Base-by-base conservation (phyloP, 2,329 filamentous ascomycete genomes). In the Coniochaeta pulveracea region DNA sequence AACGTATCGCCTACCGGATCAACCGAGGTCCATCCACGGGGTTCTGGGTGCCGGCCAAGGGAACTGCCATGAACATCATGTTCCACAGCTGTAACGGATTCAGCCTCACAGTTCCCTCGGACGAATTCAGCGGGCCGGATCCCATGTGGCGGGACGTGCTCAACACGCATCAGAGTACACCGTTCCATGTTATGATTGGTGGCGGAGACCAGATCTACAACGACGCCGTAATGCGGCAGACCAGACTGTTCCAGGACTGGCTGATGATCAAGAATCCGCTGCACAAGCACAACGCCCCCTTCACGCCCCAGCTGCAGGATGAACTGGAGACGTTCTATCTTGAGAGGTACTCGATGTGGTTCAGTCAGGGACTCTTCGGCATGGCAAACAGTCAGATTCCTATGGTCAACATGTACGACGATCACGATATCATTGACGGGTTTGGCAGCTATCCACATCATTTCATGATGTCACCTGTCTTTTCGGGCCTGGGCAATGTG, bases 71-170 rank as follows among this genome's bases (percentile, higher is more conserved):
- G 91, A 95, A 96, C 59, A 84, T 95, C 52, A 94, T 96, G 86
- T 98, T 95, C 60, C 75, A 96, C 61, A 94, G 83, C 52, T 94
- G 91, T 63, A 98, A 98, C 53, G 91, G 93, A 2, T 98, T 98
- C 63, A 89, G 85, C 46, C 55, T 80, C 33, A 80, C 73, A 36
- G 82, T 83, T 16, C 78, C 93, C 40, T 63, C 85, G 0, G 71
- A 93, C 50, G 69, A 78, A 28, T 80, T 95, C 52, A 91, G 80
- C 49, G 91, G 91, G 0, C 91, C 93, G 1, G 91, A 98, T 57
- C 91, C 91, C 2, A 69, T 98, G 58, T 98, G 93, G 91, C 80
- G 89, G 35, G 91, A 98, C 52, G 85, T 96, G 5, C 65, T 96
- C 40, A 95, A 95, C 53, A 84, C 66, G 15, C 91, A 98, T 51